A percentile compares a stretch with the other conserved stretches of the same genome.
Conservation (phyloP, 2,329 filamentous ascomycete species). For the Myriosclerotinia curreyana region DNA sequence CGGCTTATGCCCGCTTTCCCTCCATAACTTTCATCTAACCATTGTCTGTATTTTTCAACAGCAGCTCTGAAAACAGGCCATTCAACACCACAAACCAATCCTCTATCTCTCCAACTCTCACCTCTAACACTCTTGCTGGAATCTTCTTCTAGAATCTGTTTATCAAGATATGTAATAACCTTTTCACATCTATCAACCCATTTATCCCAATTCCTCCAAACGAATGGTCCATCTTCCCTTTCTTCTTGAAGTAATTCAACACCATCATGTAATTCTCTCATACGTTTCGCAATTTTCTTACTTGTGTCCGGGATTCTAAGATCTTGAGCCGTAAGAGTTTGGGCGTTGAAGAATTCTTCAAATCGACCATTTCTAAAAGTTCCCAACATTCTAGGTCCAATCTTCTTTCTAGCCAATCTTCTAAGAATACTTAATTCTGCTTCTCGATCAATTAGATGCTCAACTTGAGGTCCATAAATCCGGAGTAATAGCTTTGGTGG, state of each 20-base stretch:
- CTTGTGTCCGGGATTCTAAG: constrained; percentile 79
- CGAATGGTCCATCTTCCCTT: constrained; percentile 71
- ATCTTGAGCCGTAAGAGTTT: constrained; percentile 72
- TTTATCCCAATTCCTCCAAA: constrained; percentile 88
- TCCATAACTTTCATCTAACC: constrained; percentile 71
- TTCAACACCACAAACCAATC: constrained; percentile 77
- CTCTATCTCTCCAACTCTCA: constrained; percentile 63
- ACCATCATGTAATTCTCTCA: constrained; percentile 93
- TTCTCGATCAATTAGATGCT: constrained; percentile 92
- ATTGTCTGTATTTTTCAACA: constrained; percentile 73
- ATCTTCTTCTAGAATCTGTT: constrained; percentile 49
- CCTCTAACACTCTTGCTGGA: constrained; percentile 36
- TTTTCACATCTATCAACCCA: constrained; percentile 57
- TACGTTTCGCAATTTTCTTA: constrained; percentile 91
- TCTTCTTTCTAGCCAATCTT: constrained; percentile 84
- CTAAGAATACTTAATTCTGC: constrained; percentile 83
- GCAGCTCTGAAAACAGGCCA: constrained; percentile 75
- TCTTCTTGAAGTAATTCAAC: constrained; percentile 82
- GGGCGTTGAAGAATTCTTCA: constrained; percentile 88
- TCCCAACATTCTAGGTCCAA: constrained; percentile 84
- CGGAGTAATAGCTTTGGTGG: constrained; percentile 73
- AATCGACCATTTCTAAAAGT: constrained; percentile 95
- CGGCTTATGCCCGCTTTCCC: constrained; percentile 64
- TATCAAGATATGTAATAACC: constrained; percentile 51
- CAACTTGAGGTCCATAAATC: constrained; percentile 91